These are phyloP conservation scores for Neoboletus magnificus DNA, from an alignment of 768 basidiomycete genomes.

Conservation along the genomic window DNA sequence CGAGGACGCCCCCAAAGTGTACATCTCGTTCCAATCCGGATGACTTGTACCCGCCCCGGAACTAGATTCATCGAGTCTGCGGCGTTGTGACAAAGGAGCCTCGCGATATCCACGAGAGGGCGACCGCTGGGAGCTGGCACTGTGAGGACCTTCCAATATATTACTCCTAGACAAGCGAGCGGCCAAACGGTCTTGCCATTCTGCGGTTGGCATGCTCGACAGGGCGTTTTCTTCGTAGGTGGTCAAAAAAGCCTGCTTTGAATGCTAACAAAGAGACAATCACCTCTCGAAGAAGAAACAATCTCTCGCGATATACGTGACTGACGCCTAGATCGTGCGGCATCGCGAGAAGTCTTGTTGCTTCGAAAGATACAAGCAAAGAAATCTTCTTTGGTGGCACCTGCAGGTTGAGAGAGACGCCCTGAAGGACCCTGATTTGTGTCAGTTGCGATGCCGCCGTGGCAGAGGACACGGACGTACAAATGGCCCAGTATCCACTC, in stretches of 20 bases:
- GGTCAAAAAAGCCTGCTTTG: constrained; percentile 3
- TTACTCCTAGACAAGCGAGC: constrained; percentile 43
- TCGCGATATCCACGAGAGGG: constrained; percentile 29
- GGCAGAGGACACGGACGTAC: constrained; percentile 38
- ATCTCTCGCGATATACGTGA: constrained; percentile 77
- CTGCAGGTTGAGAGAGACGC: constrained; percentile 55
- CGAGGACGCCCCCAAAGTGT: constrained; percentile 48
- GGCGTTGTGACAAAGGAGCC: constrained; percentile 42
- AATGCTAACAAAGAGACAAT: constrained; percentile 2
- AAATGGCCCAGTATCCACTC: constrained; percentile 80
- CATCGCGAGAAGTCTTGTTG: constrained; percentile 51
- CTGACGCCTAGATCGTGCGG: constrained; percentile 63
- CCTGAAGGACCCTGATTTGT: constrained; percentile 62
- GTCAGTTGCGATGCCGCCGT: constrained; percentile 4
- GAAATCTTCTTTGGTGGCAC: constrained; percentile 73
- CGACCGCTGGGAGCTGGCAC: constrained; percentile 8
- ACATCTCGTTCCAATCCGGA: constrained; percentile 58
- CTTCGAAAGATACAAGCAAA: constrained; percentile 70
- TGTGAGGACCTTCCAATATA: constrained; percentile 6
- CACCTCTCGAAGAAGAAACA: constrained; percentile 68
- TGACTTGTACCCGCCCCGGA: constrained; percentile 15
- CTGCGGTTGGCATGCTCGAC: constrained; percentile 62
- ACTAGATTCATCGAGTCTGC: constrained; percentile 38
- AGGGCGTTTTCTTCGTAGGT: constrained; percentile 48
- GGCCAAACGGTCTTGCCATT: constrained; percentile 77